phyloP scores from a whole-genome alignment of 2,329 filamentous ascomycete genomes.

The Chaetomiaceae sp. region DNA sequence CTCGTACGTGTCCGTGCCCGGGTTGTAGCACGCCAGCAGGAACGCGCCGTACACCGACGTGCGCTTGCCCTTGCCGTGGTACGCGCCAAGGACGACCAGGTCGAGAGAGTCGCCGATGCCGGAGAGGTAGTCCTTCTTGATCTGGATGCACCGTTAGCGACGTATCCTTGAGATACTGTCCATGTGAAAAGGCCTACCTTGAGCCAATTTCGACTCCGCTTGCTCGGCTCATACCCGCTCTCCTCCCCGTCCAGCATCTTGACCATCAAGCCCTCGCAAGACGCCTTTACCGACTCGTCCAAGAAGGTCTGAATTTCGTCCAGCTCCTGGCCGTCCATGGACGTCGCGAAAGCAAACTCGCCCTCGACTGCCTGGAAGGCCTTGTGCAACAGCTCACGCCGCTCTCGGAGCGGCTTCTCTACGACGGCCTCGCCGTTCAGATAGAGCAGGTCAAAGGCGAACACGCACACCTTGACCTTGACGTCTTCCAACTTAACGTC shows the following conservation, averaged over 20 bases:
- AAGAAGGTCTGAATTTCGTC: conserved; percentile 90
- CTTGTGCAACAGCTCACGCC: conserved; percentile 65
- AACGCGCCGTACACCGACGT: conserved; percentile 95
- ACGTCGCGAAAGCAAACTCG: conserved; percentile 85
- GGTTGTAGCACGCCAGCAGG: conserved; percentile 88
- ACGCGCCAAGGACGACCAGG: conserved; percentile 90
- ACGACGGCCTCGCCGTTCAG: conserved; percentile 88
- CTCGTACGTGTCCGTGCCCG: conserved; percentile 74
- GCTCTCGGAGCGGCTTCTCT: conserved; percentile 77
- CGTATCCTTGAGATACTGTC: not conserved
- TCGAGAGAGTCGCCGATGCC: conserved; percentile 94
- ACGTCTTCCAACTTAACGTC: conserved; percentile 94
- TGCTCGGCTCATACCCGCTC: conserved; percentile 92
- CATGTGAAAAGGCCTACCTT: conserved; percentile 54
- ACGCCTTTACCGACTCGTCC: conserved; percentile 91
- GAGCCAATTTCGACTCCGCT: conserved; percentile 95
- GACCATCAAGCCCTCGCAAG: conserved; percentile 96
- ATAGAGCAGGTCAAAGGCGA: conserved; percentile 91
- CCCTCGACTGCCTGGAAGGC: conserved; percentile 76
- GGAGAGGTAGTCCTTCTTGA: conserved; percentile 96
- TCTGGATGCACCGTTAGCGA: conserved; percentile 41
- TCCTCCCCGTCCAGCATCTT: conserved; percentile 96
- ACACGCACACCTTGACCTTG: conserved; percentile 94
- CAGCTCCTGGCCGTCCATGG: conserved; percentile 78
- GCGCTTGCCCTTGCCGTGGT: conserved; percentile 90